Base-by-base conservation (phyloP, 345 rosid genomes). In the Populus pruinosa region DNA sequence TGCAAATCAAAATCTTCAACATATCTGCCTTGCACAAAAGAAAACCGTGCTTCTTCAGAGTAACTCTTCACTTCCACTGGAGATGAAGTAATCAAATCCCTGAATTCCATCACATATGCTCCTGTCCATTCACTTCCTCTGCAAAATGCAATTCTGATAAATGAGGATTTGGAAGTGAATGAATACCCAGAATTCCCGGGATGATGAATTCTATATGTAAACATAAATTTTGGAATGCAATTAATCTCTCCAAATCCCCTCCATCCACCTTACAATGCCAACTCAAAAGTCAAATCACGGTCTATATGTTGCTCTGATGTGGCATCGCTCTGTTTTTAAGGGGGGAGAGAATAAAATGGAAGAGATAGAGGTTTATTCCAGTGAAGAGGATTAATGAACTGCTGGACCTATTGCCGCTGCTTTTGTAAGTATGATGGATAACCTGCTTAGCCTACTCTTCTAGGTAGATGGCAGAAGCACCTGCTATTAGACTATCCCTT, bases 51-150 rank as follows among this genome's bases (percentile, higher is more conserved):
- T 88, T 91, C 99, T 78, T 89, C 96, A 35, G 88, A 77, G 80
- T 82, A 87, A n/a, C 73, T 79, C 49, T 13, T 71, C 47, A 13
- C 86, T 80, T 90, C 82, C 70, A 71, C 69, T 39, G 85, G 86
- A 66, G 84, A 79, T 39, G 83, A 86, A 81, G 70, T 80, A 36
- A 96, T 83, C 81, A 92, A 84, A 84, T 93, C 94, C 82, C 81
- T 85, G 78, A 93, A 96, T 69, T 88, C 94, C 92, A 89, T 88
- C 49, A 91, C 79, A 72, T 96, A 93, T 49, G 80, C 89, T 80
- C 98, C 99, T 25, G 99, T 93, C 99, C 98, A 95, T 78, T 90
- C 84, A 77, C 89, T 89, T 83, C 96, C 94, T 77, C 98, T 93
- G 78, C 64, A 81, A 77, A 81, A 80, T 43, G 23, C 21, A 71